Evolutionary conservation across 176 grass and related monocot genomes (phyloP).

Genomic region (Oryza brachyantha): DNA sequence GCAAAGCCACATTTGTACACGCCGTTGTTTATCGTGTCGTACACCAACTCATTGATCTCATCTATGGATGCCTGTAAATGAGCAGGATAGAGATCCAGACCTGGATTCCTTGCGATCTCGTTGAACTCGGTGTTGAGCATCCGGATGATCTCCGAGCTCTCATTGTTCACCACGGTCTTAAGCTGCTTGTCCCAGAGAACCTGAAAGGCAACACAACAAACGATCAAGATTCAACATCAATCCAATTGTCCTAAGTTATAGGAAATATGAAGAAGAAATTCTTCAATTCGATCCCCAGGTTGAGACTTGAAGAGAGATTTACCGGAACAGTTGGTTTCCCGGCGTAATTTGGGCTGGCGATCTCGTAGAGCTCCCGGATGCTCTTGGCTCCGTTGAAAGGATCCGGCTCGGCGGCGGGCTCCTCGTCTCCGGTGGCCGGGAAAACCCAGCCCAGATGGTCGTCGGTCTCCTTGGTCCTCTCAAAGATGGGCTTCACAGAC

Average conservation of each 20-base stretch:
- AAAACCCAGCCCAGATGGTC: constrained; percentile 93
- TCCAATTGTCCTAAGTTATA: not conserved
- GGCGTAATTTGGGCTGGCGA: constrained; percentile 69
- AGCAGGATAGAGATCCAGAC: constrained; percentile 67
- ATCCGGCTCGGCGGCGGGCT: constrained; percentile 64
- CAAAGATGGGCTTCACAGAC: constrained; percentile 83
- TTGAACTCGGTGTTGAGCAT: constrained; percentile 94
- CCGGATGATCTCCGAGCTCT: constrained; percentile 94
- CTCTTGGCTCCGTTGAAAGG: constrained; percentile 62
- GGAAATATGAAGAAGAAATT: not conserved
- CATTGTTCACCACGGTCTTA: constrained; percentile 89
- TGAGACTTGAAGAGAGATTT: not conserved
- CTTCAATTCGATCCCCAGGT: not conserved
- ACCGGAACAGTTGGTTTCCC: constrained; percentile 91
- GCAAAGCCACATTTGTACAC: constrained; percentile 97
- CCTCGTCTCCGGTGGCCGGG: constrained; percentile 53
- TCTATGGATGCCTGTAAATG: constrained; percentile 50
- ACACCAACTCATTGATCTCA: constrained; percentile 66
- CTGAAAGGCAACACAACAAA: constrained; percentile 23
- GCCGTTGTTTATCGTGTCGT: constrained; percentile 76
- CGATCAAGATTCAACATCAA: not conserved
- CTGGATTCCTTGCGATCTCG: constrained; percentile 56
- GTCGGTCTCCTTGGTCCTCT: constrained; percentile 72
- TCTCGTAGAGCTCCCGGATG: constrained; percentile 78
- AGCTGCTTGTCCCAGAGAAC: constrained; percentile 93